Evolutionary conservation across 352 stramenopile species (phyloP), one percentile per base, ranked within the genome.

Genomic region (Phytopythium oedochilum): DNA sequence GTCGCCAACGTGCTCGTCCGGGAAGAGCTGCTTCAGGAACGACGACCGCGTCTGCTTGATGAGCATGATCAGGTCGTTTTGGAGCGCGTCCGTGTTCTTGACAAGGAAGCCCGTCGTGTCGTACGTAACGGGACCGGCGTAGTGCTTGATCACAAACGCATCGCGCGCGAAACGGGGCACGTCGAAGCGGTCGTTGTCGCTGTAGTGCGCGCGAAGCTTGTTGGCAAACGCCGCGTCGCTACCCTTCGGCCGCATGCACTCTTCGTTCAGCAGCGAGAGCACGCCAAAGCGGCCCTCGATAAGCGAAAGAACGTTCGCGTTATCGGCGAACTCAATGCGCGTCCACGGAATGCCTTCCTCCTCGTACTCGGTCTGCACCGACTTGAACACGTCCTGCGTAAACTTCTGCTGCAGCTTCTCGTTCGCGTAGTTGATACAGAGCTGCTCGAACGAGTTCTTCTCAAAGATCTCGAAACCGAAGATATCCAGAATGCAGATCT

Each of bases 401-500:
- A 97, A 95, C 56, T 92, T 91, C 71, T 90, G 82, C 70, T 98
- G 95, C 12, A 98, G 74, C 45, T 94, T 92, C 63, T 98, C 93
- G 63, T 98, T 98, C 43, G 91, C 94, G 67, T 97, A 98, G 68
- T 98, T 98, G 69, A 98, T 98, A 52, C 93, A 98, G 22, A 97
- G 59, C 60, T 98, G 93, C 65, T 98, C 94, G 68, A 98, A 98
- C 43, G 87, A 97, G 73, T 99, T 99, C 54, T 84, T 86, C 48
- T 97, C 83, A 56, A 98, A 98, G 34, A 96, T 97, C 71, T 99
- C 96, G 74, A 99, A 99, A 7, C 96, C 96, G 78, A 98, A 99
- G 64, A 99, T 98, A 82, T 99, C 96, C 23, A 98, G 64, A 44
- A 98, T 94, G 64, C 90, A 88, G 59, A 89, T 88, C 61, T 91